Base-by-base conservation (phyloP, 306 rosid genomes). In the Lathyrus aphaca region DNA sequence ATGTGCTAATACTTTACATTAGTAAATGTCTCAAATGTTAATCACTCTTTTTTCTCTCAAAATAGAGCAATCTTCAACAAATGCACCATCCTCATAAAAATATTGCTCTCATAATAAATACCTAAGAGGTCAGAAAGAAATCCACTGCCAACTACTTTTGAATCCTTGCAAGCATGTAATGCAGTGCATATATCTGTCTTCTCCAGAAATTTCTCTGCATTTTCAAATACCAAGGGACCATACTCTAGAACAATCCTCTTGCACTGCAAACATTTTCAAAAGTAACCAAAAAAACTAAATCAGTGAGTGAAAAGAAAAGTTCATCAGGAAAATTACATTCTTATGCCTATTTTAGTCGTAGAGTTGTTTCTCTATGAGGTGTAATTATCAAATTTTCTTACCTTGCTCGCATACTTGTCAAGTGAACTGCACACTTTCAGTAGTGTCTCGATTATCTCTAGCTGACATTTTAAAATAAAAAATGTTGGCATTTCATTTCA, bases 131-230 rank as follows among this genome's bases (percentile, higher is more conserved):
- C 81, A 0, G 87, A 65, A 14, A 81, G 46, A 65, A 69, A 17
- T 37, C 76, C 83, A 59, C 69, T 64, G 14, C 13, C 50, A 19
- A 56, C 35, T 16, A n/a, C 49, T 16, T 19, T 27, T 15, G 73
- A 30, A 5, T 71, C 72, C 50, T 80, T 77, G 79, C 95, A 94
- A 49, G 97, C 95, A 67, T 87, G 95, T 46, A 91, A 68, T 11
- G 74, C 73, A 10, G 67, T 79, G 91, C 99, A 91, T 73, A 94
- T 60, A 68, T 94, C 92, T 30, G 80, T 75, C 9, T 67, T 73
- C 73, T 89, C 96, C 5, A 94, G 84, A 77, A 85, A 78, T 81
- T 89, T 87, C 87, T 88, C 89, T 23, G 95, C 88, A 77, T 89
- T 87, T 43, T 75, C 61, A 39, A 89, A 74, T 48, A 87, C 14